A percentile compares a stretch with the other conserved stretches of the same genome.
These are phyloP conservation scores for Gossypium herbaceum DNA, from an alignment of 345 rosid genomes.

Conservation along the genomic window DNA sequence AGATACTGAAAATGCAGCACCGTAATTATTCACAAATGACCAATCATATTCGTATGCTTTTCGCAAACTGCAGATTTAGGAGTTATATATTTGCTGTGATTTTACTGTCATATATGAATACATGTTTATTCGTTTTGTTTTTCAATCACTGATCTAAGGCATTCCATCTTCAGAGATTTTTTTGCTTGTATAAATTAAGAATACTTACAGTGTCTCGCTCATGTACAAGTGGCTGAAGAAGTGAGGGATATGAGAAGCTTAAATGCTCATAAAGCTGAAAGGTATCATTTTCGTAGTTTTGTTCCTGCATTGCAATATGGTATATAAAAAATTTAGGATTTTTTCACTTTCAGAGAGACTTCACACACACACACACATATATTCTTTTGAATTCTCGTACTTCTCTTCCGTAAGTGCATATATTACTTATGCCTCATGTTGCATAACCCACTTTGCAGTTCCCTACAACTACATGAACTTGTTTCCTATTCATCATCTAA, in stretches of 20 bases:
- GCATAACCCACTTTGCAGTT: neutral
- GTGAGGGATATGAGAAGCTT: constrained; percentile 69
- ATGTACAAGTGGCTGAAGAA: constrained; percentile 64
- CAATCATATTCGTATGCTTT: neutral
- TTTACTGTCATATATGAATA: neutral
- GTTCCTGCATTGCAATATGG: constrained; percentile 35
- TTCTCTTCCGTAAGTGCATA: neutral
- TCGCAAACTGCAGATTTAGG: neutral
- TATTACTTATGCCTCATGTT: neutral
- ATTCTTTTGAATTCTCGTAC: no score
- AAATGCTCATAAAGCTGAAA: constrained; percentile 63
- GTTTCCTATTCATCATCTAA: neutral
- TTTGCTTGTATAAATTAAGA: neutral
- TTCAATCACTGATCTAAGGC: no score
- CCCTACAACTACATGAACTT: neutral
- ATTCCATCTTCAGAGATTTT: neutral
- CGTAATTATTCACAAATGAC: neutral
- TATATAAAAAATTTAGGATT: neutral
- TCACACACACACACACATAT: neutral
- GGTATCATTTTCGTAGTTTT: constrained; percentile 29
- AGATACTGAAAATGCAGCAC: constrained; percentile 50
- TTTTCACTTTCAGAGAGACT: neutral
- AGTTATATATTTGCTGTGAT: neutral
- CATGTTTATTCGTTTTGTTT: neutral
- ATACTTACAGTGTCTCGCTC: constrained; percentile 78